These are phyloP conservation scores for Phytophthora idaei DNA, from an alignment of 352 stramenopile genomes.

Conservation along the genomic window DNA sequence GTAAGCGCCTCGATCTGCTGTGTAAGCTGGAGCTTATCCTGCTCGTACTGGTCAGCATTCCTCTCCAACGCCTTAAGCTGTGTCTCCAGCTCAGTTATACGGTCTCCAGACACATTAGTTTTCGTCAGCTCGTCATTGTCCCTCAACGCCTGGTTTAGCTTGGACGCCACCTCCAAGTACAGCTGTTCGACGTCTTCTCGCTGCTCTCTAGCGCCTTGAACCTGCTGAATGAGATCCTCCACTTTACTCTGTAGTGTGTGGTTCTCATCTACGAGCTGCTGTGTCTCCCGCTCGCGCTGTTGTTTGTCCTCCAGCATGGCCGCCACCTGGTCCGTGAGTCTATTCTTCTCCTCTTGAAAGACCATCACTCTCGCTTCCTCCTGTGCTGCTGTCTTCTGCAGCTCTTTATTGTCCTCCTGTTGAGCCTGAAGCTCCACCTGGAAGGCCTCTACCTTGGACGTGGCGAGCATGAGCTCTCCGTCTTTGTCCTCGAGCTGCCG, in stretches of 20 bases:
- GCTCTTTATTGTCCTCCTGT: constrained; percentile 35
- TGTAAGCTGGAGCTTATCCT: constrained; percentile 27
- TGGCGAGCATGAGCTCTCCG: constrained; percentile 48
- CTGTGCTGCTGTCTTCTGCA: constrained; percentile 45
- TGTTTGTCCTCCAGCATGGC: constrained; percentile 55
- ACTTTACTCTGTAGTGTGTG: constrained; percentile 41
- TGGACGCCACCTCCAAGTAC: constrained; percentile 64
- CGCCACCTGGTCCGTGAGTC: constrained; percentile 52
- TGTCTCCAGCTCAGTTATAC: constrained; percentile 9
- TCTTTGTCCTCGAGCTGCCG: constrained; percentile 57
- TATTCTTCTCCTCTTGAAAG: constrained; percentile 62
- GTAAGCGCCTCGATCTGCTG: constrained; percentile 38
- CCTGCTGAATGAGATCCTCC: constrained; percentile 49
- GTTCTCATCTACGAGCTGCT: constrained; percentile 38
- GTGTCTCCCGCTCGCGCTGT: constrained; percentile 48
- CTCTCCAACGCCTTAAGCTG: constrained; percentile 16
- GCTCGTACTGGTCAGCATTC: constrained; percentile 21
- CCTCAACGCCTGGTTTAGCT: constrained; percentile 62
- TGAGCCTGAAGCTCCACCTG: constrained; percentile 51
- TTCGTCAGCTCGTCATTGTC: constrained; percentile 37
- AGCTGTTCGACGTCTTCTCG: constrained; percentile 64
- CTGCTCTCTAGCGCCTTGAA: constrained; percentile 49
- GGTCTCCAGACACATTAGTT: background rate
- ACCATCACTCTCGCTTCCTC: constrained; percentile 56
- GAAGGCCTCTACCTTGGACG: constrained; percentile 60